Evolutionary conservation across 2,329 filamentous ascomycete genomes (phyloP).

Genomic region (Pseudogymnoascus sp.): DNA sequence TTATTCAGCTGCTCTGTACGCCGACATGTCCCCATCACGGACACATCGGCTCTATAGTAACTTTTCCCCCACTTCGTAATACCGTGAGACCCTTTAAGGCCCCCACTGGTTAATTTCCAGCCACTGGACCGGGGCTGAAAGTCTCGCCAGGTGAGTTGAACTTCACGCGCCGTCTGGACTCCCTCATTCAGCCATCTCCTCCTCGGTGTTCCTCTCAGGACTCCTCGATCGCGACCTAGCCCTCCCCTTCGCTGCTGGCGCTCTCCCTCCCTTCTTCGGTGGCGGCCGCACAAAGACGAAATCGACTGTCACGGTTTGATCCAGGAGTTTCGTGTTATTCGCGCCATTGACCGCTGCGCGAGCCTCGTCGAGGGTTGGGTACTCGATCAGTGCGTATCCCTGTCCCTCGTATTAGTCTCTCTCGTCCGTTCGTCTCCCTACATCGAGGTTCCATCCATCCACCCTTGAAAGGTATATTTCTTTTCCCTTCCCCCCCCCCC

Average conservation of each 20-base stretch:
- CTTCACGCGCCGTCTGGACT: not conserved
- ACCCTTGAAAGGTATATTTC: not conserved
- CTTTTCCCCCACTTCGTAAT: not conserved
- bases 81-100: not conserved
- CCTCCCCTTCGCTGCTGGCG: conserved; percentile 24
- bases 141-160: not conserved
- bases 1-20: conserved; percentile 12
- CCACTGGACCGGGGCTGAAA: not conserved
- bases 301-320: conserved; percentile 73
- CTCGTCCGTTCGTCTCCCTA: not conserved
- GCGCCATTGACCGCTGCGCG: conserved; percentile 74
- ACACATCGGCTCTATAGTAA: conserved; percentile 20
- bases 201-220: conserved; percentile 21
- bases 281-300: conserved; percentile 80
- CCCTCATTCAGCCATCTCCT: not conserved
- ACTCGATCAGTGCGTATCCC: conserved; percentile 83
- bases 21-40: conserved; percentile 19
- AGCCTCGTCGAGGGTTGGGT: conserved; percentile 69
- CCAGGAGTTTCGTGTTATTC: conserved; percentile 68
- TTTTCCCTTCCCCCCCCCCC: not conserved
- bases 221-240: conserved; percentile 28
- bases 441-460: not conserved
- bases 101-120: not conserved
- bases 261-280: conserved; percentile 41
- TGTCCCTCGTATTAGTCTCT: conserved; percentile 28